phyloP scores from a whole-genome alignment of 768 basidiomycete genomes.

The Collybiopsis luxurians region DNA sequence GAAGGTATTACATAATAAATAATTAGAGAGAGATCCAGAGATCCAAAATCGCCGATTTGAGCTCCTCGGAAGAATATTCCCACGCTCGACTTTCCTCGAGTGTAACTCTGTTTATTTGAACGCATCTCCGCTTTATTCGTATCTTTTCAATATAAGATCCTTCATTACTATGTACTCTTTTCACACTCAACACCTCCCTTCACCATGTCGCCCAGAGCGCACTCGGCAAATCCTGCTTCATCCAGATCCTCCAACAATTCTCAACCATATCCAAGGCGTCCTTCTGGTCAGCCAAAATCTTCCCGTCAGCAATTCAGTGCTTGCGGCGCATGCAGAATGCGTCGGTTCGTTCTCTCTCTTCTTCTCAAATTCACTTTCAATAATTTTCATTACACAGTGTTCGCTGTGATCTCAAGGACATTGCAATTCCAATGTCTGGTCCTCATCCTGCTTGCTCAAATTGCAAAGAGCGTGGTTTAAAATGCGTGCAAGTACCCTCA shows the following conservation, averaged over 20 bases:
- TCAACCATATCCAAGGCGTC: conserved; percentile 38
- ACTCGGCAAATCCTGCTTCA: conserved; percentile 26
- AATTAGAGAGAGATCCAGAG: no score
- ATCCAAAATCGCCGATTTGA: no score
- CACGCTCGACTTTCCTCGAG: no score
- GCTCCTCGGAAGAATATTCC: no score
- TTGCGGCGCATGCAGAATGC: conserved; percentile 89
- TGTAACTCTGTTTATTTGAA: neutral
- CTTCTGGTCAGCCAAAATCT: conserved; percentile 67
- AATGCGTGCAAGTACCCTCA: conserved; percentile 76
- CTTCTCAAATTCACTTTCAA: conserved; percentile 10
- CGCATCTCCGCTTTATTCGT: conserved; percentile 10
- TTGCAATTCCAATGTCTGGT: conserved; percentile 49
- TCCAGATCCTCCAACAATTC: conserved; percentile 36
- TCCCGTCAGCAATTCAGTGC: conserved; percentile 87
- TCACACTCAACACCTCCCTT: conserved; percentile 21
- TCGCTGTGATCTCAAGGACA: conserved; percentile 90
- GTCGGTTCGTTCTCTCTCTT: conserved; percentile 48
- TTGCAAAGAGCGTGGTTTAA: conserved; percentile 83
- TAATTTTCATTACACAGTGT: conserved; percentile 50
- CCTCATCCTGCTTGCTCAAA: conserved; percentile 72
- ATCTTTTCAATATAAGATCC: conserved; percentile 7
- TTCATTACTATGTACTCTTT: conserved; percentile 15
- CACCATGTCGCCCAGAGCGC: conserved; percentile 58
- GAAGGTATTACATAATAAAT: no score